phyloP scores from a whole-genome alignment of 345 rosid species.

The Hibiscus trionum region DNA sequence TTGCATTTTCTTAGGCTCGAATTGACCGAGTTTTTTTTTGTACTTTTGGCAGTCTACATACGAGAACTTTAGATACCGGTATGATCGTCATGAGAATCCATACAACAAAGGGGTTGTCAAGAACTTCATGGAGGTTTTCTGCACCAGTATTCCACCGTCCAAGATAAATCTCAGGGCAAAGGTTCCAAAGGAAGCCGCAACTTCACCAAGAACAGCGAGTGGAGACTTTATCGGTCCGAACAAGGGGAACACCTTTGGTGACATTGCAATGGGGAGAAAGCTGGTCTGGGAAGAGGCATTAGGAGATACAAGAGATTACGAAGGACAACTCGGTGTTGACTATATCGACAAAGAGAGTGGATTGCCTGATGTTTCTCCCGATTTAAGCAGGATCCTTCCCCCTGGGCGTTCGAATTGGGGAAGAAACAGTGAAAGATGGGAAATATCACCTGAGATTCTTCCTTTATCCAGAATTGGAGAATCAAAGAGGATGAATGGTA shows the following conservation, averaged over 20 bases:
- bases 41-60: not conserved
- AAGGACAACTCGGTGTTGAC: constrained; percentile 25
- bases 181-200: constrained; percentile 40
- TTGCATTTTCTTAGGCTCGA: not conserved
- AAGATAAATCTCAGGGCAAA: constrained; percentile 72
- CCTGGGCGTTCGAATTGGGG: constrained; percentile 61
- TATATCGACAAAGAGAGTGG: constrained; percentile 29
- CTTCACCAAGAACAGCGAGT: constrained; percentile 42
- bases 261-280: constrained; percentile 69
- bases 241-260: constrained; percentile 40
- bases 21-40: not conserved
- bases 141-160: constrained; percentile 58
- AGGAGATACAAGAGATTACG: constrained; percentile 18
- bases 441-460: constrained; percentile 42
- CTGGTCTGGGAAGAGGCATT: constrained; percentile 46
- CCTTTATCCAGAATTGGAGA: constrained; percentile 31
- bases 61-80: constrained; percentile 44
- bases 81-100: constrained; percentile 60
- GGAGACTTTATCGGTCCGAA: constrained; percentile 31
- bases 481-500: constrained; percentile 21
- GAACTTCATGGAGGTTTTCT: constrained; percentile 70
- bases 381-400: constrained; percentile 62
- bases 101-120: constrained; percentile 59
- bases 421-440: constrained; percentile 71
- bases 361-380: constrained; percentile 32